A percentile compares a stretch with the other conserved stretches of the same genome.
These are phyloP conservation scores for Inga leiocalycina DNA, from an alignment of 306 rosid species.

Conservation along the genomic window DNA sequence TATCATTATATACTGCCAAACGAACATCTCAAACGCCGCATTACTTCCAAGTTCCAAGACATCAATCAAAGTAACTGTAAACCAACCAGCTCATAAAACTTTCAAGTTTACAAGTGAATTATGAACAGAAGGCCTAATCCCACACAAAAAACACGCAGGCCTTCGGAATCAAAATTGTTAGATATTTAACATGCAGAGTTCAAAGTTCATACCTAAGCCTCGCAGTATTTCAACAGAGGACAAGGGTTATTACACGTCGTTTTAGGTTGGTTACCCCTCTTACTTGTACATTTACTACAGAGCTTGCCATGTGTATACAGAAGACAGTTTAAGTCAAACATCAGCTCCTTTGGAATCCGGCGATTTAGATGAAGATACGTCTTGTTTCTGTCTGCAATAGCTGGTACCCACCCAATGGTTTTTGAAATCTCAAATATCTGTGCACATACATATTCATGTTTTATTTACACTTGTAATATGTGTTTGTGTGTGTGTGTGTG, in stretches of 20 bases:
- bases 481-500: background rate
- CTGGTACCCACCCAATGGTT: constrained; percentile 80
- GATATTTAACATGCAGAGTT: constrained; percentile 20
- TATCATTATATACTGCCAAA: background rate
- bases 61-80: background rate
- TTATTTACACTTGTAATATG: background rate
- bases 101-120: background rate
- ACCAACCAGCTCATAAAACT: background rate
- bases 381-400: constrained; percentile 76
- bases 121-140: background rate
- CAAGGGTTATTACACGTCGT: constrained; percentile 51
- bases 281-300: constrained; percentile 69
- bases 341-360: constrained; percentile 78
- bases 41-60: background rate
- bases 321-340: constrained; percentile 90
- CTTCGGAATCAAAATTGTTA: constrained; percentile 9
- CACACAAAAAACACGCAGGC: background rate
- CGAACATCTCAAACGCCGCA: background rate
- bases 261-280: constrained; percentile 44
- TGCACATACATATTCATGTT: constrained; percentile 13
- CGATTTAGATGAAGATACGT: constrained; percentile 86
- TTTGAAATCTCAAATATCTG: constrained; percentile 90
- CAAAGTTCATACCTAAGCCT: constrained; percentile 15
- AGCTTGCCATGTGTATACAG: constrained; percentile 85
- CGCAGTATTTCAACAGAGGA: constrained; percentile 58